Conservation (phyloP, 2,329 filamentous ascomycete genomes). For the Thielaviopsis euricoi region DNA sequence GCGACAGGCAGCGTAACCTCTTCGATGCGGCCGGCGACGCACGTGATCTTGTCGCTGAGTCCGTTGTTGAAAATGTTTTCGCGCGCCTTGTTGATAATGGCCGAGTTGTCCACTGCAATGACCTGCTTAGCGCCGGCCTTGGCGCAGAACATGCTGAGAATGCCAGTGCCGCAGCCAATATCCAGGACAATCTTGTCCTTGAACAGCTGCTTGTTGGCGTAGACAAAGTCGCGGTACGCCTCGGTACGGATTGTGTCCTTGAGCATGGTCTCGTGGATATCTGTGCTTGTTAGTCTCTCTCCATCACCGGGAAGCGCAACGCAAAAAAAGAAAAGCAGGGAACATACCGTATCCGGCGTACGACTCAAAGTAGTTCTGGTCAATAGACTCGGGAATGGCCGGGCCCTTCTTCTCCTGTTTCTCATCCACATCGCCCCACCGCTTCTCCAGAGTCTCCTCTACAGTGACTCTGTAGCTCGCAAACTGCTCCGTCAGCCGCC, state of each 20-base stretch:
- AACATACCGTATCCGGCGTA: conserved; percentile 41
- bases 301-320: too few relatives aligned
- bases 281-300: conserved; percentile 25
- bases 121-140: conserved; percentile 75
- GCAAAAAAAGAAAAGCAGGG: too few relatives aligned
- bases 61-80: conserved; percentile 74
- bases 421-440: conserved; percentile 37
- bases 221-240: conserved; percentile 88
- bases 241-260: conserved; percentile 81
- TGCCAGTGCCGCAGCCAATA: conserved; percentile 72
- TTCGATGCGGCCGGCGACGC: conserved; percentile 73
- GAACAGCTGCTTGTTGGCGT: conserved; percentile 77
- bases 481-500: conserved; percentile 50
- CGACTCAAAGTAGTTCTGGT: conserved; percentile 42
- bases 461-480: conserved; percentile 48
- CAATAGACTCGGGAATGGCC: conserved; percentile 20
- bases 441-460: conserved; percentile 48
- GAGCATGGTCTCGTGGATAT: conserved; percentile 91
- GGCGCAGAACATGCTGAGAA: conserved; percentile 87
- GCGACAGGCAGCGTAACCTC: conserved; percentile 64
- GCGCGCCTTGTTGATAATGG: conserved; percentile 72
- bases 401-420: conserved; percentile 14
- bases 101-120: conserved; percentile 81
- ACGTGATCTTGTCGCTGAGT: conserved; percentile 57
- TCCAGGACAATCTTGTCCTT: conserved; percentile 76